Percentiles rank a stretch among this genome's conserved stretches.
These are phyloP conservation scores for Phytophthora kernoviae DNA, from an alignment of 352 stramenopile species.

Conservation along the genomic window DNA sequence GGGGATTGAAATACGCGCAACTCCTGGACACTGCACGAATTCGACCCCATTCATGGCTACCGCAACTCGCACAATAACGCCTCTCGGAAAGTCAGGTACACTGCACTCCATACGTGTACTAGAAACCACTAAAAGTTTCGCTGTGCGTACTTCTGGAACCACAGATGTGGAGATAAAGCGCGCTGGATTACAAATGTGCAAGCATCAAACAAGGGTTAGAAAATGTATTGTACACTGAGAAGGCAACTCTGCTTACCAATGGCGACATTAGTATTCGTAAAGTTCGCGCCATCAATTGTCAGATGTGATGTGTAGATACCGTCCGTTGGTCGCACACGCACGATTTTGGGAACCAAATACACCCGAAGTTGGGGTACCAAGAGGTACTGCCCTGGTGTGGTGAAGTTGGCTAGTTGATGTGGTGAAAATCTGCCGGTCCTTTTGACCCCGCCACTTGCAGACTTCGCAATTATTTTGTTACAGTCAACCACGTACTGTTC, in stretches of 20 bases:
- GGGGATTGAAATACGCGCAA: constrained; percentile 67
- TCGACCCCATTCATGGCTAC: constrained; percentile 74
- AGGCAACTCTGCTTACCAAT: constrained; percentile 38
- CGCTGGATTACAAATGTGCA: constrained; percentile 21
- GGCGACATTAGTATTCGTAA: constrained; percentile 54
- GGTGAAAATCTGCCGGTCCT: constrained; percentile 1
- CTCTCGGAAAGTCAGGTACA: constrained; percentile 66
- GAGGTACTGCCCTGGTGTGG: constrained; percentile 11
- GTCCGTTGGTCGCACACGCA: constrained; percentile 48
- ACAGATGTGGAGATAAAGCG: constrained; percentile 46
- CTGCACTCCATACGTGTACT: constrained; percentile 54
- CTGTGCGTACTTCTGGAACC: constrained; percentile 38
- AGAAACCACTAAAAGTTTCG: constrained; percentile 43
- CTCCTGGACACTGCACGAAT: constrained; percentile 56
- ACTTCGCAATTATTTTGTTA: constrained; percentile 17
- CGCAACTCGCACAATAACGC: constrained; percentile 49
- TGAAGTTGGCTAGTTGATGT: neutral
- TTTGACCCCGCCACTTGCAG: neutral
- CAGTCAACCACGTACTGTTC: constrained; percentile 33
- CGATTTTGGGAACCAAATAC: constrained; percentile 53
- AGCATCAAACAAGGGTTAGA: no score
- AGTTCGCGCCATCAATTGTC: constrained; percentile 56
- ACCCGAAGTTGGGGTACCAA: constrained; percentile 45
- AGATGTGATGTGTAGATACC: constrained; percentile 68
- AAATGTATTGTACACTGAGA: no score